These are phyloP conservation scores for Omphalotus olearius DNA, from an alignment of 1,284 basidiomycete species.

Conservation along the genomic window DNA sequence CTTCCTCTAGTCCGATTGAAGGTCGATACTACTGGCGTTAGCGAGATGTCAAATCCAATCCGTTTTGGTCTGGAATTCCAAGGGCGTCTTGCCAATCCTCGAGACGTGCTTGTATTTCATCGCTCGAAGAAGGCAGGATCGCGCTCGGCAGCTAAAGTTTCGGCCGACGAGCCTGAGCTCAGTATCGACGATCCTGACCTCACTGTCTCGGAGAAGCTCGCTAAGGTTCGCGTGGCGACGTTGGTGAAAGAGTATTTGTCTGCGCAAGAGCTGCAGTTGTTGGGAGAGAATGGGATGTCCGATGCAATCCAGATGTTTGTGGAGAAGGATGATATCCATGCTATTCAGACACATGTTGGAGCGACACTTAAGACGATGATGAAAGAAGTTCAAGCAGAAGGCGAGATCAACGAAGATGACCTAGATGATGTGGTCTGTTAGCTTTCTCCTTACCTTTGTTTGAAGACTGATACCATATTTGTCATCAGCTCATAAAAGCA, in stretches of 20 bases:
- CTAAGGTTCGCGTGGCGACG: constrained; percentile 66
- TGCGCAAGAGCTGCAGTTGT: constrained; percentile 84
- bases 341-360: constrained; percentile 77
- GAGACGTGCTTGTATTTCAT: constrained; percentile 89
- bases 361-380: constrained; percentile 59
- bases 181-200: constrained; percentile 73
- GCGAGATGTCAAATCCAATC: constrained; percentile 91
- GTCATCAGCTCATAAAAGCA: constrained; percentile 54
- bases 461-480: background rate
- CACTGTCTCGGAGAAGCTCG: constrained; percentile 61
- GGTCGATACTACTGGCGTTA: constrained; percentile 88
- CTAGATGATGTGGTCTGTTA: constrained; percentile 66
- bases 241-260: constrained; percentile 86
- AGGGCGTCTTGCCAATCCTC: constrained; percentile 89
- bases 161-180: constrained; percentile 66
- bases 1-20: constrained; percentile 89
- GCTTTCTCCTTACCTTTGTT: background rate
- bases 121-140: constrained; percentile 66
- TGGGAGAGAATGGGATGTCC: constrained; percentile 84
- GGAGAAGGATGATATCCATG: constrained; percentile 92
- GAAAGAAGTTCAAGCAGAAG: constrained; percentile 54
- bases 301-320: constrained; percentile 92
- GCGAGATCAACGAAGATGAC: constrained; percentile 61
- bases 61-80: constrained; percentile 96
- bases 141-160: constrained; percentile 43